These are phyloP conservation scores for Xanthoceras sorbifolium DNA, from an alignment of 345 rosid species.

Conservation along the genomic window DNA sequence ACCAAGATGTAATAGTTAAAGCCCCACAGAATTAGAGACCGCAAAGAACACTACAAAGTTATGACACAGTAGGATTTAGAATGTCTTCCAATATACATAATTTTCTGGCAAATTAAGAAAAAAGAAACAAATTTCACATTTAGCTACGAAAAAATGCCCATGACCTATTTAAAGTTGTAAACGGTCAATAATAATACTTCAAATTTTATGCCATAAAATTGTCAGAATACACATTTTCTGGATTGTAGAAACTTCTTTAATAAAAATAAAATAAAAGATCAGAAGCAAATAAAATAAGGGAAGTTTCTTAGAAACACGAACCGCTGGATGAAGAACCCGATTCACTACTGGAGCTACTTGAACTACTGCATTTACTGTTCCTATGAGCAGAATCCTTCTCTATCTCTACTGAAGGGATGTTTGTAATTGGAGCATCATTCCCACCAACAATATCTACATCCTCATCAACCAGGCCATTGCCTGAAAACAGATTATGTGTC, in stretches of 20 bases:
- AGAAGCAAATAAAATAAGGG: neutral
- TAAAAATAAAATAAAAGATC: neutral
- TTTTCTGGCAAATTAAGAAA: neutral
- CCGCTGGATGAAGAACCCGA: constrained; percentile 81
- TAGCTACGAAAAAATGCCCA: neutral
- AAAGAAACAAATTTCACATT: neutral
- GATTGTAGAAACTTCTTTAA: neutral
- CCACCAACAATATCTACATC: constrained; percentile 86
- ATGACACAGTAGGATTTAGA: neutral
- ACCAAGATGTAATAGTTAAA: neutral
- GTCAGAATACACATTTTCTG: neutral
- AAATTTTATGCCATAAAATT: neutral
- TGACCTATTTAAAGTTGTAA: neutral
- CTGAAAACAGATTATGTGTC: constrained; percentile 35
- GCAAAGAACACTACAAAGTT: neutral
- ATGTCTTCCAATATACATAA: neutral
- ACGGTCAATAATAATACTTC: neutral
- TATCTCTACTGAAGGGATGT: constrained; percentile 55
- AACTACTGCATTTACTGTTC: constrained; percentile 58
- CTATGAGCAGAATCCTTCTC: constrained; percentile 59
- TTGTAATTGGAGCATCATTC: constrained; percentile 56
- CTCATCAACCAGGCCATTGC: constrained; percentile 62
- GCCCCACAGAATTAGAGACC: neutral
- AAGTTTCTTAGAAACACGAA: constrained; percentile 47
- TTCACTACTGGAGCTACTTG: constrained; percentile 75